Conservation (phyloP, 2,329 filamentous ascomycete genomes). For the Cadophora sp. region DNA sequence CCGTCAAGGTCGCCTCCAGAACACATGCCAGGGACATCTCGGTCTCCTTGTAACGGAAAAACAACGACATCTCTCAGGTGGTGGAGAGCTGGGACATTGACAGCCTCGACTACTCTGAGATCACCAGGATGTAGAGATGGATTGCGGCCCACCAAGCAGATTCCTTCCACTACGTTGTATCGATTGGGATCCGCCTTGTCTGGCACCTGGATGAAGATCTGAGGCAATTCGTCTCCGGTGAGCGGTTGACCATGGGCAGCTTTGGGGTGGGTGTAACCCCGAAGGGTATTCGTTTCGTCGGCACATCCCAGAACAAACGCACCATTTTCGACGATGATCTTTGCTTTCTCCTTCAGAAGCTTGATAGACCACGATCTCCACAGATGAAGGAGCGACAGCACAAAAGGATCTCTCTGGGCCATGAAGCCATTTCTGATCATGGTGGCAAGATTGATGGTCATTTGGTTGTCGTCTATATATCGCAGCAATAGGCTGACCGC, state of each 20-base stretch:
- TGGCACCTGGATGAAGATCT: constrained; percentile 89
- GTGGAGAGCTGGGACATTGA: constrained; percentile 74
- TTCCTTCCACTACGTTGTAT: constrained; percentile 72
- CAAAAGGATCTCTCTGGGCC: constrained; percentile 76
- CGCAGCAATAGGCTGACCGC: constrained; percentile 74
- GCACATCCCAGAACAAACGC: constrained; percentile 89
- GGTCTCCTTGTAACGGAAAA: constrained; percentile 81
- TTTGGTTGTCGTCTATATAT: constrained; percentile 86
- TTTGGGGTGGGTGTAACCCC: constrained; percentile 68
- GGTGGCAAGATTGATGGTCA: constrained; percentile 74
- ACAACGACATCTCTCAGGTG: constrained; percentile 88
- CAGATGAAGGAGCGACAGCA: constrained; percentile 77
- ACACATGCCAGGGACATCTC: constrained; percentile 90
- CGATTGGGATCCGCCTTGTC: constrained; percentile 57
- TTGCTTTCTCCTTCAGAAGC: constrained; percentile 89
- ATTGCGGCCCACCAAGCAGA: constrained; percentile 88
- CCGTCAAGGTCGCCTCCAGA: constrained; percentile 96
- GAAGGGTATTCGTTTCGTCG: constrained; percentile 80
- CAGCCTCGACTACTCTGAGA: constrained; percentile 83
- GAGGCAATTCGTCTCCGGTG: constrained; percentile 64
- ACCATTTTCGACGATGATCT: constrained; percentile 80
- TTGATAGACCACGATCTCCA: constrained; percentile 94
- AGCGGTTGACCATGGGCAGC: constrained; percentile 47
- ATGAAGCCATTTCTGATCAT: constrained; percentile 86
- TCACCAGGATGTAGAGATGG: constrained; percentile 94